phyloP scores from a whole-genome alignment of 2,329 filamentous ascomycete genomes.

The Davidsoniella virescens region DNA sequence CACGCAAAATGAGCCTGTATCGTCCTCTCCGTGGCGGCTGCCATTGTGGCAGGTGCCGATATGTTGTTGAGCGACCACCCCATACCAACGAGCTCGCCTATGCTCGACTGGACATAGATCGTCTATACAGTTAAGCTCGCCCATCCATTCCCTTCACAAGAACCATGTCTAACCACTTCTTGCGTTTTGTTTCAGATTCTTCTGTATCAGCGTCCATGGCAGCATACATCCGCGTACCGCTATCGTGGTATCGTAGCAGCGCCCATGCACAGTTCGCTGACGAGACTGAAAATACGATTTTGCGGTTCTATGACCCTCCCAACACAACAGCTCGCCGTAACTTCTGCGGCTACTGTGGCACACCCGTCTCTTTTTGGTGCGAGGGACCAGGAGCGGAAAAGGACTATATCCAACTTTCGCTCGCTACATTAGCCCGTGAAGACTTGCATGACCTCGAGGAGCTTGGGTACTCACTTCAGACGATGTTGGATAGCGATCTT shows the following conservation, averaged over 20 bases:
- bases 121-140: conserved; percentile 41
- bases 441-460: conserved; percentile 61
- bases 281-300: conserved; percentile 53
- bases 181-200: conserved; percentile 29
- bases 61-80: conserved; percentile 54
- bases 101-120: conserved; percentile 59
- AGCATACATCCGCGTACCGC: conserved; percentile 68
- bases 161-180: not conserved
- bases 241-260: conserved; percentile 62
- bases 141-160: not conserved
- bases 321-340: conserved; percentile 48
- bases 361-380: conserved; percentile 68
- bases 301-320: conserved; percentile 47
- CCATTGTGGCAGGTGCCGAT: conserved; percentile 73
- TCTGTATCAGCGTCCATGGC: conserved; percentile 57
- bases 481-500: conserved; percentile 8
- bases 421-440: conserved; percentile 58
- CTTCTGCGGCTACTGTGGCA: conserved; percentile 88
- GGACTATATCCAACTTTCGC: conserved; percentile 62
- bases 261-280: conserved; percentile 64
- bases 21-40: conserved; percentile 46
- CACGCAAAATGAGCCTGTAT: too few species aligned
- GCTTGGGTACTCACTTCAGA: conserved; percentile 48
- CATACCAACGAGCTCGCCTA: conserved; percentile 39
- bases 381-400: conserved; percentile 55